Evolutionary conservation across 2,329 filamentous ascomycete species (phyloP), one percentile per base, ranked within the genome.

Genomic region (Trichoderma afroharzianum): DNA sequence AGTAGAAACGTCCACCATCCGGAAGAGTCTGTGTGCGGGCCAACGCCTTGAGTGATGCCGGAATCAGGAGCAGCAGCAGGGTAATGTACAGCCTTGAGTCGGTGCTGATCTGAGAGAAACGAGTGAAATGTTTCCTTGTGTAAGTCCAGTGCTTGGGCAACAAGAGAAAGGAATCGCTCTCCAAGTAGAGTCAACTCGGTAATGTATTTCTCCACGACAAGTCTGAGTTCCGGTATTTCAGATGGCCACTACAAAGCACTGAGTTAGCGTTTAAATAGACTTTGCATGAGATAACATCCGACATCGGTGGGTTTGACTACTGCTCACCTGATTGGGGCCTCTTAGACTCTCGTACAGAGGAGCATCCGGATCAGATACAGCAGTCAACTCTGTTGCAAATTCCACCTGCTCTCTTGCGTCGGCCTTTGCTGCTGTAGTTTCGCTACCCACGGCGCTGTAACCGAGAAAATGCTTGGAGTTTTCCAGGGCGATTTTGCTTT

Each of bases 1-100:
- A 89, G 84, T 4, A 91, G 83, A 73, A 91, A 90, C 0, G 89
- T 91, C 81, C 88, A 88, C 87, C 88, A 90, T 4, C 88, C 88
- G 0, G 87, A 89, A 0, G 86, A 90, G 76, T 89, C 87, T 75
- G 90, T 90, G 79, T 90, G 88, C 1, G 88, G 85, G 0, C 88
- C 88, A 1, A 90, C 88, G 1, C 88, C 88, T 78, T 90, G 88
- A 12, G 21, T 39, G 21, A 47, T 21, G 3, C 26, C 47, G 7
- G 64, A 32, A 5, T 58, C 58, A 21, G 36, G 55, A 15, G 58
- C 11, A 3, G 72, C 69, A 0, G 79, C 75, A 0, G 87, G 86
- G 68, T 90, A 90, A 68, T 83, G 85, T 3, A 89, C 81, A 2
- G 90, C 80, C 74, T 90, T 89, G 50, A 91, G 82, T 4, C 89